Conservation (phyloP, 805 yeast genomes). For the Wickerhamiella vanderwaltii region DNA sequence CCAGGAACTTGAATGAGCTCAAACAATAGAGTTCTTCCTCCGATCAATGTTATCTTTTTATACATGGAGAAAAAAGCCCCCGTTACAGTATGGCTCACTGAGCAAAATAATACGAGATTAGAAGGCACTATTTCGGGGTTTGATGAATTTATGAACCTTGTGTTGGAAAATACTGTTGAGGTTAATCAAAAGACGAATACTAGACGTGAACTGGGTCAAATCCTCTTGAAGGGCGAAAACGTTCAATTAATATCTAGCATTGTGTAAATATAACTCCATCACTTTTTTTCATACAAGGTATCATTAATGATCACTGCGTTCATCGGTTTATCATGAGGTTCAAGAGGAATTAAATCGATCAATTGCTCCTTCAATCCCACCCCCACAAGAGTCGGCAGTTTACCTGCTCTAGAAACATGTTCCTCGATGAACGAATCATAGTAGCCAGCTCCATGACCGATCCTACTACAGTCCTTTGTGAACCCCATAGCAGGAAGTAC, state of each 20-base stretch:
- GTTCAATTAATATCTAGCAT: slow-evolving; percentile 54
- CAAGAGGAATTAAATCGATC: slow-evolving; percentile 41
- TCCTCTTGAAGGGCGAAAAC: slow-evolving; percentile 86
- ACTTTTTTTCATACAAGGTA: background rate
- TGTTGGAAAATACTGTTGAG: slow-evolving; percentile 51
- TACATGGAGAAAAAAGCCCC: slow-evolving; percentile 67
- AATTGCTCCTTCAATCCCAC: slow-evolving; percentile 56
- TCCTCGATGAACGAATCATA: slow-evolving; percentile 66
- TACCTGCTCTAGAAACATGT: slow-evolving; percentile 9
- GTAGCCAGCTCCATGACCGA: slow-evolving; percentile 92
- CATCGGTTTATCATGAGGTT: slow-evolving; percentile 49
- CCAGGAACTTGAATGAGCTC: too few species aligned
- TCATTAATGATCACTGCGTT: slow-evolving; percentile 42
- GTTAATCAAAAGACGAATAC: slow-evolving; percentile 41
- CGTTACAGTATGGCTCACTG: slow-evolving; percentile 82
- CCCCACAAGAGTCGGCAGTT: slow-evolving; percentile 35
- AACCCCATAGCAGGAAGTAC: slow-evolving; percentile 83
- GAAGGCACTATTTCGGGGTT: slow-evolving; percentile 80
- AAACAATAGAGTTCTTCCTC: slow-evolving; percentile 54
- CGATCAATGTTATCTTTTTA: slow-evolving; percentile 81
- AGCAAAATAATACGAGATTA: slow-evolving; percentile 63
- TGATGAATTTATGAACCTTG: slow-evolving; percentile 92
- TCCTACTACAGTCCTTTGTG: slow-evolving; percentile 37
- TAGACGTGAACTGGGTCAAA: slow-evolving; percentile 37
- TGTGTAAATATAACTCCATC: background rate